phyloP scores from a whole-genome alignment of 1,284 basidiomycete genomes.

The Moniliella sp. region DNA sequence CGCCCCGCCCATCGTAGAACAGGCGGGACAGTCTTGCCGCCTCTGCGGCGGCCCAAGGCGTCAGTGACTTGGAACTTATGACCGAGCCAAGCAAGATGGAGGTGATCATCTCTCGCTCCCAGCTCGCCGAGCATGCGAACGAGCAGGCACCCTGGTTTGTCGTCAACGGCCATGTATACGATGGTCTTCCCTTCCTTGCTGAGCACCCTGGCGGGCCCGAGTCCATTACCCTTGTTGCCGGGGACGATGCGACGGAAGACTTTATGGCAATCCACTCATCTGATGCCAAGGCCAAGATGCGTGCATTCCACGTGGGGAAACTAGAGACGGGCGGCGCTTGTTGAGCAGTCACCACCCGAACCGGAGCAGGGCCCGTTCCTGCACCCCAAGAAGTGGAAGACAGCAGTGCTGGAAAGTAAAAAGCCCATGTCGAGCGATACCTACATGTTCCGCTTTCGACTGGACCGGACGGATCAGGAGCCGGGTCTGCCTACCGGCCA shows the following conservation, averaged over 20 bases:
- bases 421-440: slow-evolving; percentile 40
- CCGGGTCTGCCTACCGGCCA: slow-evolving; percentile 48
- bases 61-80: slow-evolving; percentile 7
- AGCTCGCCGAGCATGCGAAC: slow-evolving; percentile 39
- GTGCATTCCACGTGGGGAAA: slow-evolving; percentile 35
- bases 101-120: slow-evolving; percentile 40
- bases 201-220: slow-evolving; percentile 48
- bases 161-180: slow-evolving; percentile 41
- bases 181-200: slow-evolving; percentile 42
- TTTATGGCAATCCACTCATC: slow-evolving; percentile 44
- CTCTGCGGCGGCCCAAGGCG: slow-evolving; percentile 1
- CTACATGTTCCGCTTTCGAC: slow-evolving; percentile 41
- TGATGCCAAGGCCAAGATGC: slow-evolving; percentile 40
- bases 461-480: slow-evolving; percentile 38
- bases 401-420: slow-evolving; percentile 37
- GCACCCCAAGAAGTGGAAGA: slow-evolving; percentile 42
- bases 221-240: slow-evolving; percentile 44
- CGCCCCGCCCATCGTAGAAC: background rate
- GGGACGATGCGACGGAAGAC: slow-evolving; percentile 47
- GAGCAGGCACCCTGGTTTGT: slow-evolving; percentile 44
- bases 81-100: slow-evolving; percentile 12
- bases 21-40: too few species aligned
- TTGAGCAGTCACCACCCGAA: slow-evolving; percentile 3
- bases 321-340: slow-evolving; percentile 2
- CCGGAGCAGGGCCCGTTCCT: slow-evolving; percentile 37